These are phyloP conservation scores for Auriculariales sp. DNA, from an alignment of 768 basidiomycete species.

Conservation along the genomic window DNA sequence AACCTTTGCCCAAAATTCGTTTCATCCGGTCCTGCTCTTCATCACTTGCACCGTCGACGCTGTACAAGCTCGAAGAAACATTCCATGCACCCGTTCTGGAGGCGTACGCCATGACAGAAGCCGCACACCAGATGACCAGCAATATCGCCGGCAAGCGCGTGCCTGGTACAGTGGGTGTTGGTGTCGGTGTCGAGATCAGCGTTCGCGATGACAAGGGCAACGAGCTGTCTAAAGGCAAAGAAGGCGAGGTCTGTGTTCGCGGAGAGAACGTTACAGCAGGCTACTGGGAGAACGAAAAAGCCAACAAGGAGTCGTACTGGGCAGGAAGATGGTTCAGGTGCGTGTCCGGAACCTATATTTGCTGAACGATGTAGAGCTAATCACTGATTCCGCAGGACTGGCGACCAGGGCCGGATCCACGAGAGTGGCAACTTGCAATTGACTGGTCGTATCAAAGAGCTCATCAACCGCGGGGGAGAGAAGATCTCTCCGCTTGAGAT, in stretches of 20 bases:
- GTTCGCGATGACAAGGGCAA: slow-evolving; percentile 14
- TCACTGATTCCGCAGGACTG: slow-evolving; percentile 9
- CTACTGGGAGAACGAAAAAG: slow-evolving; percentile 32
- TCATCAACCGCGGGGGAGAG: slow-evolving; percentile 46
- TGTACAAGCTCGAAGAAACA: slow-evolving; percentile 29
- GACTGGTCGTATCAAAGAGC: slow-evolving; percentile 45
- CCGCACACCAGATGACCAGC: slow-evolving; percentile 18
- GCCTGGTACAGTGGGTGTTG: slow-evolving; percentile 19
- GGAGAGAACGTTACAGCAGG: slow-evolving; percentile 39
- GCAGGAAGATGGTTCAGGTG: slow-evolving; percentile 33
- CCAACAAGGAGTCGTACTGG: slow-evolving; percentile 32
- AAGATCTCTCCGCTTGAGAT: slow-evolving; percentile 48
- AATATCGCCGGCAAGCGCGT: slow-evolving; percentile 12
- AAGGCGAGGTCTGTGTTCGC: slow-evolving; percentile 39
- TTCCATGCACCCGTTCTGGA: slow-evolving; percentile 42
- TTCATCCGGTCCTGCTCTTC: slow-evolving; percentile 29
- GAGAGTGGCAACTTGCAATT: slow-evolving; percentile 31
- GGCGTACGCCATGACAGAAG: slow-evolving; percentile 46
- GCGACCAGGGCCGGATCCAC: slow-evolving; percentile 14
- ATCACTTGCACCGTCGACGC: slow-evolving; percentile 37
- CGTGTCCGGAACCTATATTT: background rate
- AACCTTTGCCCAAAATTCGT: slow-evolving; percentile 17
- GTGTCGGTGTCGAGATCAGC: slow-evolving; percentile 17
- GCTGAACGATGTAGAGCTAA: too few species aligned
- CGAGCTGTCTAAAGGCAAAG: slow-evolving; percentile 23